Evolutionary conservation across 257 asterid species (phyloP), one percentile per base, ranked within the genome.

Genomic region (Lantana camara): DNA sequence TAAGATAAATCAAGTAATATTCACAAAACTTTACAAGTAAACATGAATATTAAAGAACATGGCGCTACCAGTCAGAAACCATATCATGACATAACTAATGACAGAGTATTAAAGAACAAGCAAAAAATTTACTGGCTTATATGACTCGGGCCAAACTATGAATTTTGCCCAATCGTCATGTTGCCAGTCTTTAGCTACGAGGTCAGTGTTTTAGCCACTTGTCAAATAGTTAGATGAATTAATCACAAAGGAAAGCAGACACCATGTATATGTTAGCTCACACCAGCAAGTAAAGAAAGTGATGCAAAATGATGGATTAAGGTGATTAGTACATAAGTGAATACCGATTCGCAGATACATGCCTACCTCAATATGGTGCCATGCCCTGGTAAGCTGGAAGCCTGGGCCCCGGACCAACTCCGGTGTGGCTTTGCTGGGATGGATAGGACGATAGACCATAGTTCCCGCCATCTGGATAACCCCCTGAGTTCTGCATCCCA

Each of bases 311-410:
- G n/a, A 58, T n/a, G 5, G 17, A 40, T 11, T 8, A 64, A 9
- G 11, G 0, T 5, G 0, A 19, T 11, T 4, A 19, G 22, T 23
- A 8, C 17, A 35, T 17, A 22, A 4, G 22, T 2, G 15, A 60
- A 13, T 16, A 40, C 32, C 0, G 30, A 41, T 14, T 53, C 23
- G 41, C 13, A 9, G 7, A 34, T 9, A 8, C 19, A 7, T 9
- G 57, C 45, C 79, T 83, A 92, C 98, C 97, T 92, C 84, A 90
- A 58, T 89, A 92, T 12, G 95, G 96, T 4, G 90, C 96, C 85
- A 83, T 80, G 15, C 96, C 96, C 85, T 79, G 97, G 77, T 89
- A 92, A 64, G 89, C 71, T 4, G 96, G 96, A 73, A 79, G 82
- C 69, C 97, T 82, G 5, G 88, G 87, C 13, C 91, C 96, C 5